Evolutionary conservation across 495 filamentous ascomycete genomes (phyloP), one percentile per base, ranked within the genome.

Genomic region (Recurvomyces mirabilis): DNA sequence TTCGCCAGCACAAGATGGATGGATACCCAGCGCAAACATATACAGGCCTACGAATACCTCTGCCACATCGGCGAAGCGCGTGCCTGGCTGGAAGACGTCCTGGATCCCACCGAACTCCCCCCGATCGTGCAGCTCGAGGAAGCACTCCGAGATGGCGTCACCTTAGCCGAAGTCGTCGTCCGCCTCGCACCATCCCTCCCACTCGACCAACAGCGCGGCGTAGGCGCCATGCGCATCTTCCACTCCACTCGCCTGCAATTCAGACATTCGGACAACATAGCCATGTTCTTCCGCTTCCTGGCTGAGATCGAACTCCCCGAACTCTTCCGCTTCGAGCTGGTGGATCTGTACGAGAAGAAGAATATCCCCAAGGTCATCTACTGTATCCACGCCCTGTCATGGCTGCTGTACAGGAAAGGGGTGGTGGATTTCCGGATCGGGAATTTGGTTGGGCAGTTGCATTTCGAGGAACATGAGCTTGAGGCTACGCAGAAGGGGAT

Each of bases 31-130:
- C 74, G 93, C 38, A 87, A 96, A 58, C 96, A 94, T 58, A 67
- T 96, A 25, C 87, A 94, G 62, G 93, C 93, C 9, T 99, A 99
- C 58, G 93, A 99, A 61, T 99, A 99, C 58, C 77, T 99, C 30
- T 99, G 93, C 57, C 93, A 99, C 57, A 96, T 99, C 56, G 93
- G 93, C 53, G 93, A 99, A 70, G 93, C 93, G 35, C 96, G 96
- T 60, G 87, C 96, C 61, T 99, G 93, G 93, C 93, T 99, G 33
- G 91, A 96, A 62, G 87, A 88, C 54, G 76, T 95, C 21, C 89
- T 95, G 35, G 75, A 93, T 43, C 51, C 51, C 11, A 75, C 85
- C 49, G 73, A 81, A 20, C 87, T 96, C 30, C 91, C 93, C 14
- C 82, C 91, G 12, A 94, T 96, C 60, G 83, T 99, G n/a, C 79